These are phyloP conservation scores for Diplodia seriata DNA, from an alignment of 2,329 filamentous ascomycete genomes.

Conservation along the genomic window DNA sequence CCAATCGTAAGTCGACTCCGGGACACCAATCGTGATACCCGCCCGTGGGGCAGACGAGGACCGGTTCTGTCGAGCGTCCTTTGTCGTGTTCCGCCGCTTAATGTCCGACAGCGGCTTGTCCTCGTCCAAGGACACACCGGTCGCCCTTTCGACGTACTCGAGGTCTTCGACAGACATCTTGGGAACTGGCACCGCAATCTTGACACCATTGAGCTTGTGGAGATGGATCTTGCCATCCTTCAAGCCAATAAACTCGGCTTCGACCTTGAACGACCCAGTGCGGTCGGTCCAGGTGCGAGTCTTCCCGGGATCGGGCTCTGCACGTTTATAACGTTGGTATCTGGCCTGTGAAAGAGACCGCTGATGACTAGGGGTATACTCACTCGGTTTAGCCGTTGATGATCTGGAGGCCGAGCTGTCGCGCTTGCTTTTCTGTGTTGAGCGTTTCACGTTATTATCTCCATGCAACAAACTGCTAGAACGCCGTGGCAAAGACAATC, in stretches of 20 bases:
- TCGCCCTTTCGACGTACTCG: conserved; percentile 88
- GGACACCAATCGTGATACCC: conserved; percentile 68
- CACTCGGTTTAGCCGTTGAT: conserved; percentile 72
- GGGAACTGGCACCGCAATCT: conserved; percentile 91
- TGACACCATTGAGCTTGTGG: conserved; percentile 97
- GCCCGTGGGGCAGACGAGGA: conserved; percentile 59
- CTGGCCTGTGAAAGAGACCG: conserved; percentile 32
- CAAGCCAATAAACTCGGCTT: conserved; percentile 92
- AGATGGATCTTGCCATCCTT: conserved; percentile 97
- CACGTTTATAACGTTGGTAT: conserved; percentile 45
- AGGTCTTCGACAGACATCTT: conserved; percentile 97
- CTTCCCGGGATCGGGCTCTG: conserved; percentile 80
- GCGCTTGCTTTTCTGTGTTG: conserved; percentile 74
- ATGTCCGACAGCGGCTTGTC: conserved; percentile 92
- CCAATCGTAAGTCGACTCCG: conserved; percentile 88
- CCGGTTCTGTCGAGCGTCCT: conserved; percentile 26
- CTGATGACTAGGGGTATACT: conserved; percentile 49
- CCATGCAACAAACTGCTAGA: conserved; percentile 76
- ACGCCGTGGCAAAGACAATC: conserved; percentile 76
- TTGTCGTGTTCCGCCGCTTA: conserved; percentile 58
- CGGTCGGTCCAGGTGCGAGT: conserved; percentile 94
- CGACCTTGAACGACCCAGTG: conserved; percentile 94
- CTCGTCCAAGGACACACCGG: conserved; percentile 87
- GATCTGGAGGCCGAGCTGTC: conserved; percentile 67
- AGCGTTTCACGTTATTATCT: conserved; percentile 70